Evolutionary conservation across 208 protist species (phyloP).

Genomic region (Leishmania tropica): DNA sequence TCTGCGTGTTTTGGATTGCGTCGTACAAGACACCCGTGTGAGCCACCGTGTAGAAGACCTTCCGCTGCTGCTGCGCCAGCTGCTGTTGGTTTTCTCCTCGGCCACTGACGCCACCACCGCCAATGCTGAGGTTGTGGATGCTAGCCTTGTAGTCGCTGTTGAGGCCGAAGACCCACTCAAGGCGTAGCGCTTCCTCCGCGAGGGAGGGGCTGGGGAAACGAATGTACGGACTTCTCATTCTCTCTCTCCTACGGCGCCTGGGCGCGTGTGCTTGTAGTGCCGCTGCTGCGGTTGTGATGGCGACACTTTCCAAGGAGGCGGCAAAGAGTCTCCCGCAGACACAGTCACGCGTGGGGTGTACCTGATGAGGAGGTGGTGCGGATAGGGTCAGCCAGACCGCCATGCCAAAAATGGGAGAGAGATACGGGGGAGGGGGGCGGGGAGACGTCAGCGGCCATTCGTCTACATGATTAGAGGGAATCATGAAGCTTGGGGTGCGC

Average conservation of each 20-base stretch:
- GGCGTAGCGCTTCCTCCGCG: slow-evolving; percentile 61
- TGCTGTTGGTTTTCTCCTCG: background rate
- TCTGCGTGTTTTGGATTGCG: slow-evolving; percentile 81
- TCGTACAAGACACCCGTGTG: slow-evolving; percentile 95
- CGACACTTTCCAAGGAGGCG: background rate
- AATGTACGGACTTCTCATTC: slow-evolving; percentile 31
- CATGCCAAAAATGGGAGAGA: background rate
- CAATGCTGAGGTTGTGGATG: slow-evolving; percentile 88
- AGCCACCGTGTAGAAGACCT: slow-evolving; percentile 91
- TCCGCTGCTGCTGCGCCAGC: slow-evolving; percentile 43
- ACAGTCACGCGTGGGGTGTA: background rate
- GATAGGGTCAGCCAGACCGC: background rate
- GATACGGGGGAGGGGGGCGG: background rate
- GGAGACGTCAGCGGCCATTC: background rate
- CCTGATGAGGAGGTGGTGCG: background rate
- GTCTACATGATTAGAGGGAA: background rate
- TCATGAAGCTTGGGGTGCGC: background rate
- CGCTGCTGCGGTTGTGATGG: background rate
- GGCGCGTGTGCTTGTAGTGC: background rate
- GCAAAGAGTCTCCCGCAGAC: background rate
- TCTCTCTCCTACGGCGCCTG: background rate
- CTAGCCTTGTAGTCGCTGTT: slow-evolving; percentile 87
- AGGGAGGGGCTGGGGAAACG: slow-evolving; percentile 30
- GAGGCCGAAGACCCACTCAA: slow-evolving; percentile 93
- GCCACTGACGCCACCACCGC: background rate